Percentiles rank a stretch among this genome's conserved stretches.
These are phyloP conservation scores for Dendrobium catenatum DNA, from an alignment of 106 monocot species.

Conservation along the genomic window DNA sequence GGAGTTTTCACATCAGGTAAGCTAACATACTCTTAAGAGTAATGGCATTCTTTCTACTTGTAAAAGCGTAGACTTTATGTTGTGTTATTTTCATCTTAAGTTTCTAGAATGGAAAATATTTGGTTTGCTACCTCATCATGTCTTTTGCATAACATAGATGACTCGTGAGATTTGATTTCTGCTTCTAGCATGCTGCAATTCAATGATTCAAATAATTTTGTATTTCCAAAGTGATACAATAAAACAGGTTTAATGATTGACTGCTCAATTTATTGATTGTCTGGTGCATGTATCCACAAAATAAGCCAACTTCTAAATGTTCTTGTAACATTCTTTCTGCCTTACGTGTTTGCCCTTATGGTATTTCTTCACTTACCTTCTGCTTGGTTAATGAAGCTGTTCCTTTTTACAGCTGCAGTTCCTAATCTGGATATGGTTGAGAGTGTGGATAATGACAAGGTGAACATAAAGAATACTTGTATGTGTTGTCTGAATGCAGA, in stretches of 20 bases:
- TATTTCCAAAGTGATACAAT: neutral
- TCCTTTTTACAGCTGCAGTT: slow-evolving; percentile 43
- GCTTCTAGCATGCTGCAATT: no score
- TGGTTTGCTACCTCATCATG: no score
- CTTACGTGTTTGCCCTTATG: neutral
- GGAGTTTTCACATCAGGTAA: no score
- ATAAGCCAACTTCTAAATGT: neutral
- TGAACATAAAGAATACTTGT: slow-evolving; percentile 10
- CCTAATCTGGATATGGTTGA: slow-evolving; percentile 89
- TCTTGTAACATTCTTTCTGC: neutral
- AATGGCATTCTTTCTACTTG: no score
- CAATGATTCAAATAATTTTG: no score
- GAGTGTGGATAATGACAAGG: slow-evolving; percentile 75
- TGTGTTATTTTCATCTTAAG: no score
- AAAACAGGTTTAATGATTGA: neutral
- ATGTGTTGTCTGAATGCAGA: neutral
- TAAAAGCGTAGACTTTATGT: no score
- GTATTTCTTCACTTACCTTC: neutral
- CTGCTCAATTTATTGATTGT: neutral
- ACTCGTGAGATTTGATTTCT: no score
- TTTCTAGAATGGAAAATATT: no score
- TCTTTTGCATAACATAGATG: no score
- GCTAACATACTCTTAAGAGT: no score
- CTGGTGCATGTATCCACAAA: no score
- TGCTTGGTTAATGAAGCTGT: neutral